Evolutionary conservation across 106 monocot genomes (phyloP), one percentile per base, ranked within the genome.

Genomic region (Acanthochlamys bracteata): DNA sequence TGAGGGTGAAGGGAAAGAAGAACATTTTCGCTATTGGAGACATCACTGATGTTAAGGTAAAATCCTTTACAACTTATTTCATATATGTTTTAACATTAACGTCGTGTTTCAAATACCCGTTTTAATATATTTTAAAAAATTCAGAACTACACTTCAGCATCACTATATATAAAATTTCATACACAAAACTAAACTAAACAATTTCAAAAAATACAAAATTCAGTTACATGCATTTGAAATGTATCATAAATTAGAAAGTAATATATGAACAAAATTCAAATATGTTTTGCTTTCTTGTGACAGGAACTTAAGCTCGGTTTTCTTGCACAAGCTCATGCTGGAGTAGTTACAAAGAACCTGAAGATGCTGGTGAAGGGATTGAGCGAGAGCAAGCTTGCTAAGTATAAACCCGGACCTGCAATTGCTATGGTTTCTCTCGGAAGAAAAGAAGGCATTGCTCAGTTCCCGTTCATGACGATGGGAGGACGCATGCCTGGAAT

Each of bases 11-110:
- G 10, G 79, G 79, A 4, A 16, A 52, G 22, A 53, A 41, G 69
- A 79, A 79, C 10, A 56, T 79, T 6, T 79, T 79, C 59, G 73
- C 79, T 53, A 60, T 79, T 43, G 79, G 79, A 33, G 79, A 79
- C 52, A 73, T 79, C 19, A 79, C 73, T 33, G 33, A 33, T 33
- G 33, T 33, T 33, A 33, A 33, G 33, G 33, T 33, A 33, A 33
- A 33, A 33, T 6, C 33, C 4, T 33, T 3, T 33, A 33, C 33
- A n/a, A n/a, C n/a, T n/a, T n/a, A n/a, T n/a, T n/a, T n/a, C n/a
- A n/a, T n/a, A n/a, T n/a, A n/a, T n/a, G n/a, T n/a, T n/a, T n/a
- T n/a, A n/a, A n/a, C n/a, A n/a, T n/a, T n/a, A n/a, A n/a, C n/a
- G n/a, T n/a, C n/a, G n/a, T n/a, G n/a, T n/a, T n/a, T n/a, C n/a